These are phyloP conservation scores for Colletotrichum sansevieriae DNA, from an alignment of 2,329 filamentous ascomycete genomes.

Conservation along the genomic window DNA sequence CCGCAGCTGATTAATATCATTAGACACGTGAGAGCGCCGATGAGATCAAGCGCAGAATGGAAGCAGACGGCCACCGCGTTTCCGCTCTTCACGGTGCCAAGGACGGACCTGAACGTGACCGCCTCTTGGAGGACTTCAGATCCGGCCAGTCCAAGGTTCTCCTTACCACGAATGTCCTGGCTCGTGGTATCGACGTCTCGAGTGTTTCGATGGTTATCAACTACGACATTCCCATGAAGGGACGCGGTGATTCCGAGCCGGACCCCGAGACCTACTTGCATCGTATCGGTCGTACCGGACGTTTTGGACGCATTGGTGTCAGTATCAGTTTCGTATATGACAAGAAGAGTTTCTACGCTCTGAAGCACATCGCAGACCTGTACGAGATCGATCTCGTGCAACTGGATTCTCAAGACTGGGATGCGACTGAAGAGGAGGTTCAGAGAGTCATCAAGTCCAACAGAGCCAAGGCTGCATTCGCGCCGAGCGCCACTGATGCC, in stretches of 20 bases:
- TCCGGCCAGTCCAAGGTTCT: conserved; percentile 91
- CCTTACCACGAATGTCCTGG: conserved; percentile 96
- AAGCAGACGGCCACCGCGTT: conserved; percentile 89
- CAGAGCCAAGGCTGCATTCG: conserved; percentile 68
- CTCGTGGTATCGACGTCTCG: conserved; percentile 92
- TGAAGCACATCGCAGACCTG: conserved; percentile 82
- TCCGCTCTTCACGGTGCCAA: conserved; percentile 90
- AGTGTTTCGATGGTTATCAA: conserved; percentile 98
- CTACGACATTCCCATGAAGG: conserved; percentile 87
- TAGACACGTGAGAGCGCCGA: conserved; percentile 88
- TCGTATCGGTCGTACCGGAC: conserved; percentile 95
- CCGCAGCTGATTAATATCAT: conserved; percentile 2
- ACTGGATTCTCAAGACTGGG: conserved; percentile 90
- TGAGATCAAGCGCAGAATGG: conserved; percentile 89
- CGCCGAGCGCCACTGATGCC: conserved; percentile 59
- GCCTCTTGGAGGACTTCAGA: conserved; percentile 88
- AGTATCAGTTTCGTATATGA: conserved; percentile 96
- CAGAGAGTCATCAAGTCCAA: conserved; percentile 84
- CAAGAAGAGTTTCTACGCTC: conserved; percentile 81
- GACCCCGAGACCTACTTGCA: conserved; percentile 98
- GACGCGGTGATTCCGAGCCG: conserved; percentile 81
- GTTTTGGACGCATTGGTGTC: conserved; percentile 96
- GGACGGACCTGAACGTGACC: conserved; percentile 86
- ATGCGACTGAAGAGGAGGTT: conserved; percentile 85
- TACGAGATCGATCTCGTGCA: conserved; percentile 86